Evolutionary conservation across 2,329 filamentous ascomycete species (phyloP), one percentile per base, ranked within the genome.

Genomic region (Plectosphaerella sp.): DNA sequence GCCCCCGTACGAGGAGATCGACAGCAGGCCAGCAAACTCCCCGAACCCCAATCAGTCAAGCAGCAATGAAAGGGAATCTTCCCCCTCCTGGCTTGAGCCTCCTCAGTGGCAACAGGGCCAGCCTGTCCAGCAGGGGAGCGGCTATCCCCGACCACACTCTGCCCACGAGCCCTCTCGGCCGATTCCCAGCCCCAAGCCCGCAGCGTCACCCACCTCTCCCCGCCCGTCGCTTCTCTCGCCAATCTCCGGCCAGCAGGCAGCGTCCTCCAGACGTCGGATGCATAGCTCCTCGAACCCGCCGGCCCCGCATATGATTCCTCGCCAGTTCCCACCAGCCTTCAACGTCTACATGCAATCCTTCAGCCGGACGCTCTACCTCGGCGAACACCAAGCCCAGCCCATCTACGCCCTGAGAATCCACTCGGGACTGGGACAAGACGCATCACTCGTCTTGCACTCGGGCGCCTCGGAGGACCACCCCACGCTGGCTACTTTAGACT

Each of bases 311-410:
- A 25, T 39, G 20, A 49, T 49, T 24, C 48, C 48, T 6, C 53
- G 57, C 36, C 55, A 54, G 41, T 58, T 58, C 47, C 57, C 57
- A 11, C 49, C 51, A 3, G 45, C 41, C n/a, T 58, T 58, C 52
- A 56, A 52, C 36, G 50, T 58, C 42, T 58, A 58, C 41, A 25
- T 42, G 14, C 55, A 56, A 37, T 47, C 51, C 50, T 56, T 58
- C 39, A 58, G 53, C 41, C 50, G 50, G 22, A 57, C 53, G 6
- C 47, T 57, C 22, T 22, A 49, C 14, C 53, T 58, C 10, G 57
- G 49, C 16, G 55, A 58, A 20, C 51, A 54, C 36, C 50, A 52
- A n/a, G 37, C 52, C n/a, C 43, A 52, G 36, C 57, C 57, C 3
- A 48, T 50, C 42, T 58, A 58, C 36, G 57, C 53, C 42, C 45